Percentiles rank a stretch among this genome's conserved stretches.
These are phyloP conservation scores for Geranium brycei DNA, from an alignment of 345 rosid species.

Conservation along the genomic window DNA sequence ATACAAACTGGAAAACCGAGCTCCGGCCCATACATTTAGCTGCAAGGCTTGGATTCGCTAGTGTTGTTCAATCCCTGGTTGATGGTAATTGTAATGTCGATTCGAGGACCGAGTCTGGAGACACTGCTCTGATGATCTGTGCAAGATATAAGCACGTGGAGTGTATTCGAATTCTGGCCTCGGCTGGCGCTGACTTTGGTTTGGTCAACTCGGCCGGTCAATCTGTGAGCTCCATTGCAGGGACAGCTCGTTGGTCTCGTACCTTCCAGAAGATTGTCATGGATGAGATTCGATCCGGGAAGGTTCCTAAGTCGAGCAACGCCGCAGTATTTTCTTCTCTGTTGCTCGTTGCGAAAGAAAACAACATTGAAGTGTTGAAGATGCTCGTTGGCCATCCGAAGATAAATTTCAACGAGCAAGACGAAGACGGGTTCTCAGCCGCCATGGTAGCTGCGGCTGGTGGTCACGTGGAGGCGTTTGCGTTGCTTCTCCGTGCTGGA, in stretches of 20 bases:
- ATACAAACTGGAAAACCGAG: constrained; percentile 16
- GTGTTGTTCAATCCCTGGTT: constrained; percentile 26
- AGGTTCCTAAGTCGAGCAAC: constrained; percentile 26
- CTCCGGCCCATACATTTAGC: constrained; percentile 44
- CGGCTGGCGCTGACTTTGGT: constrained; percentile 45
- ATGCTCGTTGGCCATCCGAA: constrained; percentile 17
- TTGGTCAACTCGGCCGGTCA: constrained; percentile 25
- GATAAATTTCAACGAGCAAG: constrained; percentile 33
- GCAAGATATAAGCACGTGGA: constrained; percentile 32
- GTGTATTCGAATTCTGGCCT: constrained; percentile 30
- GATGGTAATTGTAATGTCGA: constrained; percentile 29
- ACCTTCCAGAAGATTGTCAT: constrained; percentile 33
- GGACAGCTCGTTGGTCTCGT: constrained; percentile 24
- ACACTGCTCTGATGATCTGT: constrained; percentile 45
- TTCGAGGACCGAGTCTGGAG: constrained; percentile 40
- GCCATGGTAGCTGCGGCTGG: constrained; percentile 36
- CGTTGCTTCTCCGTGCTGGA: constrained; percentile 36
- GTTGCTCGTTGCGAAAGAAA: constrained; percentile 20
- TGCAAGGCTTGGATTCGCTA: constrained; percentile 27
- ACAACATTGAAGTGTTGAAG: constrained; percentile 26
- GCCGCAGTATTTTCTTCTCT: constrained; percentile 26
- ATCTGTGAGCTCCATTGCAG: constrained; percentile 28
- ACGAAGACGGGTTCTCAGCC: constrained; percentile 31
- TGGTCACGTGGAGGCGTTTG: constrained; percentile 34
- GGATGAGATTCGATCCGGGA: constrained; percentile 31